These are phyloP conservation scores for Mallotus nudiflorus DNA, from an alignment of 345 rosid genomes.

Conservation along the genomic window DNA sequence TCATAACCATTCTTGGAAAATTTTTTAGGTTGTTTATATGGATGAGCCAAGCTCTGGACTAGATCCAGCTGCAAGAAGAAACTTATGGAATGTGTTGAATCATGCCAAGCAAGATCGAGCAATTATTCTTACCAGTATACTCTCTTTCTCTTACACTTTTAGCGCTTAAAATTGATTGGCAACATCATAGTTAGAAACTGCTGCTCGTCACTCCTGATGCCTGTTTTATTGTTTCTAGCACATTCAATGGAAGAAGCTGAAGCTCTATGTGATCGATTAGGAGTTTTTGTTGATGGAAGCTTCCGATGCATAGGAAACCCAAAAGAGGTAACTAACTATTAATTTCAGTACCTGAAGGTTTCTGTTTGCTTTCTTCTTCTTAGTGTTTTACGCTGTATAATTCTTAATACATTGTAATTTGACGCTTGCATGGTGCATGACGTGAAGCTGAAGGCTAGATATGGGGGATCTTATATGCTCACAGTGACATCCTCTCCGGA, in stretches of 20 bases:
- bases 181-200: neutral
- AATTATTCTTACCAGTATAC: constrained; percentile 80
- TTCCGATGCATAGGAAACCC: constrained; percentile 91
- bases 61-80: constrained; percentile 92
- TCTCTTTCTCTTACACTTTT: neutral
- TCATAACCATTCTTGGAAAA: constrained; percentile 1
- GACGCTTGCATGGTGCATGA: constrained; percentile 1
- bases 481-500: constrained; percentile 67
- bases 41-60: constrained; percentile 97
- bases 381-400: neutral
- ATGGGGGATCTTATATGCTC: constrained; percentile 81
- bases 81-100: constrained; percentile 81
- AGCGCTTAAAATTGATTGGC: neutral
- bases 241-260: constrained; percentile 99
- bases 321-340: constrained; percentile 52
- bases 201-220: constrained; percentile 2
- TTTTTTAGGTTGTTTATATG: constrained; percentile 83
- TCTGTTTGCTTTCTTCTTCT: neutral
- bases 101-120: constrained; percentile 72
- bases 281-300: constrained; percentile 80
- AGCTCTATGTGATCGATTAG: constrained; percentile 76
- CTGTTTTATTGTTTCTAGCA: constrained; percentile 43
- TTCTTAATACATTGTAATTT: neutral
- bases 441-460: constrained; percentile 84
- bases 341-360: neutral